These are phyloP conservation scores for Dendrobium nobile DNA, from an alignment of 106 monocot species.

Conservation along the genomic window DNA sequence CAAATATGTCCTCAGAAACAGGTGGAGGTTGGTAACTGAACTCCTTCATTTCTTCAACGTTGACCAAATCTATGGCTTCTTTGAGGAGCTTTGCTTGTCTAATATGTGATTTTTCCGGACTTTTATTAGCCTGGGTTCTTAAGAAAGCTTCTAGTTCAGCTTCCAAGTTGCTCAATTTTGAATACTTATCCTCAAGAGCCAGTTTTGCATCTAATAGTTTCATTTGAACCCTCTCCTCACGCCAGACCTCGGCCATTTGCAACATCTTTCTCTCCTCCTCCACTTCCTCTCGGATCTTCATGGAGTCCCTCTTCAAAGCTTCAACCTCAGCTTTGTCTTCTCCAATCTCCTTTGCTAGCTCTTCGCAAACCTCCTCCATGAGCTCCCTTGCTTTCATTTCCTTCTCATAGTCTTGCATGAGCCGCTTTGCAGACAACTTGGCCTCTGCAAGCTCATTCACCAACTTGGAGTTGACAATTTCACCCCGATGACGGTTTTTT, in stretches of 20 bases:
- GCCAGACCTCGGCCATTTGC: slow-evolving; percentile 99
- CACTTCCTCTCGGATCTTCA: slow-evolving; percentile 69
- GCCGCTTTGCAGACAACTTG: slow-evolving; percentile 52
- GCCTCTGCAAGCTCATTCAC: slow-evolving; percentile 67
- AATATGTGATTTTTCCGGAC: slow-evolving; percentile 15
- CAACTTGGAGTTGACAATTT: slow-evolving; percentile 72
- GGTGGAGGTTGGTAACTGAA: slow-evolving; percentile 65
- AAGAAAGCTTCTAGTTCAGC: slow-evolving; percentile 57
- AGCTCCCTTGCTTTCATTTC: slow-evolving; percentile 79
- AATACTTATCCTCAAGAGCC: slow-evolving; percentile 73
- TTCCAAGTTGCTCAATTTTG: slow-evolving; percentile 49
- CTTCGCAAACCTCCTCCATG: slow-evolving; percentile 88
- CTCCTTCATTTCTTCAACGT: slow-evolving; percentile 47
- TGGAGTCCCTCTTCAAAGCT: slow-evolving; percentile 44
- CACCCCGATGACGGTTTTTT: slow-evolving; percentile 59
- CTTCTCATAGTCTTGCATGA: slow-evolving; percentile 74
- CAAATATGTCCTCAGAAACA: slow-evolving; percentile 69
- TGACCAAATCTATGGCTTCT: slow-evolving; percentile 35
- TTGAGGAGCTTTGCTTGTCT: slow-evolving; percentile 50
- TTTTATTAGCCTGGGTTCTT: slow-evolving; percentile 1
- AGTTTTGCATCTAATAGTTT: slow-evolving; percentile 93
- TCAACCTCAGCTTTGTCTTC: slow-evolving; percentile 92
- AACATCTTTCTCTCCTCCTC: slow-evolving; percentile 96
- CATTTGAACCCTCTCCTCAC: slow-evolving; percentile 98
- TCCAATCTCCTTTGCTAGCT: slow-evolving; percentile 87